A percentile compares a stretch with the other conserved stretches of the same genome.
These are phyloP conservation scores for Phytophthora citrophthora DNA, from an alignment of 352 stramenopile species.

Conservation along the genomic window DNA sequence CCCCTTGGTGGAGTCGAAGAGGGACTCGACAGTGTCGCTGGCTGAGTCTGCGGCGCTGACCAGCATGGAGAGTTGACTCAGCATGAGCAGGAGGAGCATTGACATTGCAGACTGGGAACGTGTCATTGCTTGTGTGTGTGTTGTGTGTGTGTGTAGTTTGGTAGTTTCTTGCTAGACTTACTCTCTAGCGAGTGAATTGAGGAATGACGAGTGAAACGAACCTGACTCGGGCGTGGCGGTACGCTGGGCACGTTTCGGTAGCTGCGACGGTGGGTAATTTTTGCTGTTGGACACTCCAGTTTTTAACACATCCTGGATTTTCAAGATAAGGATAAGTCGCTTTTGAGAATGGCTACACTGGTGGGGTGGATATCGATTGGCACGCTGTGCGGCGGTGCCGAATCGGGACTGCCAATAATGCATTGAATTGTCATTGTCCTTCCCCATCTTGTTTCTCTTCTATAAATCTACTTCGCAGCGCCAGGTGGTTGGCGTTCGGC, in stretches of 20 bases:
- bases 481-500: slow-evolving; percentile 9
- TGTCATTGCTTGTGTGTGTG: slow-evolving; percentile 18
- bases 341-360: slow-evolving; percentile 17
- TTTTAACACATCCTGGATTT: slow-evolving; percentile 26
- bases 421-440: background rate
- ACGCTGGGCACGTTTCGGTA: slow-evolving; percentile 18
- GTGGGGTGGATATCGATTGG: slow-evolving; percentile 12
- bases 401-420: background rate
- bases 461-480: slow-evolving; percentile 18
- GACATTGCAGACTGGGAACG: slow-evolving; percentile 22
- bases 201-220: slow-evolving; percentile 28
- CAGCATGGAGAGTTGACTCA: slow-evolving; percentile 22
- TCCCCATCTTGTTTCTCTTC: slow-evolving; percentile 20
- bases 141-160: slow-evolving; percentile 6
- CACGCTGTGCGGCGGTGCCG: background rate
- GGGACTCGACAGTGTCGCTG: slow-evolving; percentile 47
- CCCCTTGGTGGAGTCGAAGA: slow-evolving; percentile 49
- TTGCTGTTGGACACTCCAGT: slow-evolving; percentile 22
- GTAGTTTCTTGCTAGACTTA: slow-evolving; percentile 2
- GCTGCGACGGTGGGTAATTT: slow-evolving; percentile 15
- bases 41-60: slow-evolving; percentile 28
- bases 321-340: slow-evolving; percentile 25
- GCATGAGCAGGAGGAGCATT: slow-evolving; percentile 29
- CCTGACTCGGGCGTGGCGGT: background rate
- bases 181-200: slow-evolving; percentile 25